Conservation (phyloP, 805 yeast species). For the Zygosaccharomyces kombuchaensis region DNA sequence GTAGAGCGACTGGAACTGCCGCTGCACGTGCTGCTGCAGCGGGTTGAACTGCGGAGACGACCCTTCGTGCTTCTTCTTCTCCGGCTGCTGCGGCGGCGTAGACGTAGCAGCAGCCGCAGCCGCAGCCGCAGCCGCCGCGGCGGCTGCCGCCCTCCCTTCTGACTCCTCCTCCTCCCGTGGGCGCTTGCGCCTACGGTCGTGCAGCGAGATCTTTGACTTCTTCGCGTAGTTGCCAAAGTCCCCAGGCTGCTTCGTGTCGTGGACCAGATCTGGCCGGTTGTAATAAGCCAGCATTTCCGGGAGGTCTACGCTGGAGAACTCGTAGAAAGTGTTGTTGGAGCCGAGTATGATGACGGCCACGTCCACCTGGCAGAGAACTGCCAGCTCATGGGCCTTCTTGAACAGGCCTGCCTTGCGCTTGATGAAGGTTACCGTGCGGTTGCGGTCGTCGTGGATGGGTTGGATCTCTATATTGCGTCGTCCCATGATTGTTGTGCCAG, state of each 20-base stretch:
- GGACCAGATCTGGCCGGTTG: conserved; percentile 33
- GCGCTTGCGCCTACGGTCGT: conserved; percentile 8
- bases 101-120: background rate
- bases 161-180: conserved; percentile 13
- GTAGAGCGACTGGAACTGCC: conserved; percentile 26
- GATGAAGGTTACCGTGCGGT: conserved; percentile 64
- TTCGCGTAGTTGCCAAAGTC: conserved; percentile 61
- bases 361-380: conserved; percentile 90
- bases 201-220: conserved; percentile 20
- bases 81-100: conserved; percentile 2
- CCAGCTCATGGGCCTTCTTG: conserved; percentile 56
- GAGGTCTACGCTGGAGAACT: conserved; percentile 71
- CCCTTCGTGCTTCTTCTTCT: conserved; percentile 1
- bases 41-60: conserved; percentile 19
- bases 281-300: conserved; percentile 44
- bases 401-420: conserved; percentile 93
- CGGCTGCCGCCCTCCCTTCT: conserved; percentile 5
- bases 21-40: conserved; percentile 27
- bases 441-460: conserved; percentile 87
- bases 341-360: conserved; percentile 86
- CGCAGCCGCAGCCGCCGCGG: background rate
- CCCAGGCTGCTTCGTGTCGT: conserved; percentile 60
- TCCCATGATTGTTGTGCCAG: conserved; percentile 57
- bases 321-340: conserved; percentile 75
- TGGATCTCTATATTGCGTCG: conserved; percentile 92